phyloP scores from a whole-genome alignment of 176 grass and related monocot genomes.

The Zea mays region DNA sequence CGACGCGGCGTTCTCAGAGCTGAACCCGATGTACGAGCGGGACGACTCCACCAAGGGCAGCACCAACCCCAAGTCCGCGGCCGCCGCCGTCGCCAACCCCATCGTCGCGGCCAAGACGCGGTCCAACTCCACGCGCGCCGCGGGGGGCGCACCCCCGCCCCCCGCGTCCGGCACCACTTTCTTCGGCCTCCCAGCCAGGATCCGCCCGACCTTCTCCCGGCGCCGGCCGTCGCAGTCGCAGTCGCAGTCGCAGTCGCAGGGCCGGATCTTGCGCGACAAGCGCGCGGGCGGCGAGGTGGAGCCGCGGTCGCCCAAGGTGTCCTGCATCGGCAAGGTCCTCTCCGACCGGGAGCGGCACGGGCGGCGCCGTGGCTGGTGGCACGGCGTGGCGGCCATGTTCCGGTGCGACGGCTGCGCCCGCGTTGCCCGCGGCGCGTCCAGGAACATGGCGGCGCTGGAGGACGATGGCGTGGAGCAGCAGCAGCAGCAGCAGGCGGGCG shows the following conservation, averaged over 20 bases:
- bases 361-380: slow-evolving; percentile 46
- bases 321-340: slow-evolving; percentile 94
- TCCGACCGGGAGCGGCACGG: slow-evolving; percentile 75
- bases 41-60: slow-evolving; percentile 94
- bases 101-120: slow-evolving; percentile 59
- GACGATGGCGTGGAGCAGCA: background rate
- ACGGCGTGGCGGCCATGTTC: slow-evolving; percentile 35
- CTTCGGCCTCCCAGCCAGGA: slow-evolving; percentile 66
- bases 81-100: slow-evolving; percentile 42
- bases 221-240: slow-evolving; percentile 65
- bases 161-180: slow-evolving; percentile 53
- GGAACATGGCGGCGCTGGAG: slow-evolving; percentile 37
- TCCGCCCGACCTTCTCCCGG: slow-evolving; percentile 52
- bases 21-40: slow-evolving; percentile 85
- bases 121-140: slow-evolving; percentile 60
- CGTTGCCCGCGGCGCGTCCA: background rate
- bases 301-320: slow-evolving; percentile 92
- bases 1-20: slow-evolving; percentile 62
- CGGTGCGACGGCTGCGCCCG: slow-evolving; percentile 39
- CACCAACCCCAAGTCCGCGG: slow-evolving; percentile 84
- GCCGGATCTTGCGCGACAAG: slow-evolving; percentile 72
- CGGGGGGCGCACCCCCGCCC: slow-evolving; percentile 34
- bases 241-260: no score
- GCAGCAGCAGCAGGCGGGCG: no score
- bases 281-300: slow-evolving; percentile 60